Percentiles rank a stretch among this genome's conserved stretches.
phyloP scores from a whole-genome alignment of 2,329 filamentous ascomycete genomes.

The Talaromyces marneffei region DNA sequence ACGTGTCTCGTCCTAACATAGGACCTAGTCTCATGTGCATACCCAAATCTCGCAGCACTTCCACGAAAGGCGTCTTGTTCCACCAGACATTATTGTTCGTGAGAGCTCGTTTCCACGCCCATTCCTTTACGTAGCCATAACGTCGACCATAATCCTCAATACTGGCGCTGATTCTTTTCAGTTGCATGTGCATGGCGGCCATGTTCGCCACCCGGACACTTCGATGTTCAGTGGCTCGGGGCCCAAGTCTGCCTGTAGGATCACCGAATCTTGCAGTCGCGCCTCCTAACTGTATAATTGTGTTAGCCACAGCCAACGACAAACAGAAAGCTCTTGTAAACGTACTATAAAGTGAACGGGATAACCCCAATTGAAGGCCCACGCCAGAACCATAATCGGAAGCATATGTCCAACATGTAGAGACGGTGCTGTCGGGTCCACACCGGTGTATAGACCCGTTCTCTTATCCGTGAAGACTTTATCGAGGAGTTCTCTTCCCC shows the following conservation, averaged over 20 bases:
- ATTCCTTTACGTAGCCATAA: conserved; percentile 59
- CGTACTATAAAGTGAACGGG: conserved; percentile 42
- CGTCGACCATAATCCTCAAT: conserved; percentile 61
- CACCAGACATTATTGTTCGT: conserved; percentile 84
- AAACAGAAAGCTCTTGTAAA: background rate
- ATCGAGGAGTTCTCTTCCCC: conserved; percentile 40
- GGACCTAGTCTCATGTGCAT: conserved; percentile 69
- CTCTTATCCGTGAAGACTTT: conserved; percentile 41
- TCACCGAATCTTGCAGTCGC: conserved; percentile 44
- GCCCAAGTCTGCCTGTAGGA: conserved; percentile 40
- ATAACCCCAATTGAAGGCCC: conserved; percentile 46
- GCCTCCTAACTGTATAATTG: conserved; percentile 37
- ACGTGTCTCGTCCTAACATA: conserved; percentile 86
- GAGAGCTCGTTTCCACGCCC: conserved; percentile 61
- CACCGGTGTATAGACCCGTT: conserved; percentile 43
- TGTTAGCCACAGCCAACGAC: background rate
- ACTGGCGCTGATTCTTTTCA: conserved; percentile 64
- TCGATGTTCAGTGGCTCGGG: conserved; percentile 33
- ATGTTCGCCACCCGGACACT: conserved; percentile 43
- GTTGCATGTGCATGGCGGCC: conserved; percentile 44
- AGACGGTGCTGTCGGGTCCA: conserved; percentile 47
- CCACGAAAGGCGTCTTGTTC: conserved; percentile 62
- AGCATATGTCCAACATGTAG: conserved; percentile 48
- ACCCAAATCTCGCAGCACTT: conserved; percentile 70
- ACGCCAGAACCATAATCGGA: conserved; percentile 47